Base-by-base conservation (phyloP, 2,329 filamentous ascomycete species). In the Chalaropsis ovoidea region DNA sequence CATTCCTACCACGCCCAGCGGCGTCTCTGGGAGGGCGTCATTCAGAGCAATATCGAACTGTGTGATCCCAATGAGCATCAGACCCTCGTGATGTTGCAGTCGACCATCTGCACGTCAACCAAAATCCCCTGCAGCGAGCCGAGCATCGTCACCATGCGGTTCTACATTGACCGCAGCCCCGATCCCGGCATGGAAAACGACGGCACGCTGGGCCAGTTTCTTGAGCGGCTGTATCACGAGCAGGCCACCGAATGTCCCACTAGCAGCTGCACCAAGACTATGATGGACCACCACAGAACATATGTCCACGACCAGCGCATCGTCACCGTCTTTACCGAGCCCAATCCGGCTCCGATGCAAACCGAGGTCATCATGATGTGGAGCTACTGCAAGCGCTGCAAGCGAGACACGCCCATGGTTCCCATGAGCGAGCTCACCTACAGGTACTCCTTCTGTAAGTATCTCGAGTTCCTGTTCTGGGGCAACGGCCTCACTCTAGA, bases 361-460 rank as follows among this genome's bases (percentile, higher is more conserved):
- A 75, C 75, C 52, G 77, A 78, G 54, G 88, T 86, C 2, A 95
- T 99, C 65, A 83, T 92, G 66, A 96, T 99, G 90, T 99, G 95
- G 95, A 97, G 90, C 70, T 90, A 88, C 70, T 99, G 94, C 78
- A 94, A 95, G 71, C 81, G 89, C 39, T 99, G 95, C 74, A 87
- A 89, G 63, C 90, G 90, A 70, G 92, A 97, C 73, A 95, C 93
- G 0, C 89, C 90, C 47, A 86, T 92, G 61, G 88, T 89, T 70
- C 86, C 87, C 41, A 96, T 99, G 90, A 96, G 93, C 0, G 86
- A 91, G 66, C 91, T 86, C 71, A 95, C 92, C 0, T 99, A 91
- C 89, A 96, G 95, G 74, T 99, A 99, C 74, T 99, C 94, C 0
- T 95, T 99, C 72, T 94, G 90, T 11, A 99, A 99, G 75, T 99